Percentiles rank a stretch among this genome's conserved stretches.
Conservation (phyloP, 371 early-diverging fungal species). For the Capillidium rhysosporum region DNA sequence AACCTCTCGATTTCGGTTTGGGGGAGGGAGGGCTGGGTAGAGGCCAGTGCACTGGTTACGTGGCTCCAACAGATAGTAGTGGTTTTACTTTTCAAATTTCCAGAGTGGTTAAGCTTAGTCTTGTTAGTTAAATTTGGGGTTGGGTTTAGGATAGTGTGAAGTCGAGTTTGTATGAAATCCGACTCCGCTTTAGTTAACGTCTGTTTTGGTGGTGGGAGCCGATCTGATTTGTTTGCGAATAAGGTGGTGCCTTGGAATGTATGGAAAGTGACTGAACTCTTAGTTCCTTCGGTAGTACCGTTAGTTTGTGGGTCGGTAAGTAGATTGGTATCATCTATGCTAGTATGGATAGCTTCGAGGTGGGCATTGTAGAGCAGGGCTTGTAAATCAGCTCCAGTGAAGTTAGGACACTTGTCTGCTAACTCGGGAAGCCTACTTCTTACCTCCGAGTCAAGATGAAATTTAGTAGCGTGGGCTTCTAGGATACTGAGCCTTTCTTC, state of each 20-base stretch:
- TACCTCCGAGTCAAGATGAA: constrained; percentile 32
- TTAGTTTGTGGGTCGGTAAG: background rate
- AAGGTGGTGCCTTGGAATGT: background rate
- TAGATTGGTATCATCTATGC: constrained; percentile 15
- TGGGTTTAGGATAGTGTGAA: background rate
- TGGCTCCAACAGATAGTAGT: background rate
- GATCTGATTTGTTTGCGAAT: background rate
- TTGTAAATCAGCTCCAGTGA: constrained; percentile 87
- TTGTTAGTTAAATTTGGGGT: background rate
- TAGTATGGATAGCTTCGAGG: constrained; percentile 67
- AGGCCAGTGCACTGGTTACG: background rate
- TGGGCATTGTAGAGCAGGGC: constrained; percentile 82
- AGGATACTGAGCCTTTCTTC: constrained; percentile 57
- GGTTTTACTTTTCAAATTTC: background rate
- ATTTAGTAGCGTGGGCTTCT: constrained; percentile 33
- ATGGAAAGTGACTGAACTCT: too few relatives aligned
- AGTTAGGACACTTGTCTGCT: constrained; percentile 50
- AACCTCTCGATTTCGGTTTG: background rate
- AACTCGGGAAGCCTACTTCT: constrained; percentile 21
- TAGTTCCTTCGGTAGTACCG: background rate
- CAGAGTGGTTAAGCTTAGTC: background rate
- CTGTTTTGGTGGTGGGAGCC: too few relatives aligned
- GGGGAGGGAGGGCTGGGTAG: background rate
- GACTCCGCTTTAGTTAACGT: background rate
- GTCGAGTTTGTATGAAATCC: background rate